These are phyloP conservation scores for Claviceps monticola DNA, from an alignment of 2,329 filamentous ascomycete genomes.

Conservation along the genomic window DNA sequence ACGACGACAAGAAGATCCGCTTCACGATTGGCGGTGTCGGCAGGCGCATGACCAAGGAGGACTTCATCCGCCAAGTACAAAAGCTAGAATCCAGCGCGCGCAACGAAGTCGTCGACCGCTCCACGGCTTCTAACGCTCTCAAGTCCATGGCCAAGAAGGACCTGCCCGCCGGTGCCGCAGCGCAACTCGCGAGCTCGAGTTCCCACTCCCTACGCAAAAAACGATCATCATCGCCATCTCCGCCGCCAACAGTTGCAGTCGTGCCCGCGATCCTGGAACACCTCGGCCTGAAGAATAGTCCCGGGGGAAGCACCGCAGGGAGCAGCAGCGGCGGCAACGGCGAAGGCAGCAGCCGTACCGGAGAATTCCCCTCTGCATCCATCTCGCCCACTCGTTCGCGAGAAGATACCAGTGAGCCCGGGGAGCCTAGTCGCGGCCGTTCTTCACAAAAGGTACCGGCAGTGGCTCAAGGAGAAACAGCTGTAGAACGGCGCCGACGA, in stretches of 20 bases:
- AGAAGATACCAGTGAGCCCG: neutral
- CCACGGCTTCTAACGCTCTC: conserved; percentile 31
- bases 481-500: conserved; percentile 49
- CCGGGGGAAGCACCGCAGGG: conserved; percentile 1
- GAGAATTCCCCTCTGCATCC: conserved; percentile 8
- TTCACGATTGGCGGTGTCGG: conserved; percentile 67
- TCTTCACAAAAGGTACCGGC: neutral
- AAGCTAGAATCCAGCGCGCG: conserved; percentile 55
- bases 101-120: conserved; percentile 38
- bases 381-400: conserved; percentile 8
- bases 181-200: neutral
- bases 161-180: conserved; percentile 3
- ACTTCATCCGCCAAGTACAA: conserved; percentile 63
- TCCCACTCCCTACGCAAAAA: neutral
- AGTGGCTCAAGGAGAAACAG: conserved; percentile 41
- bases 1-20: conserved; percentile 60
- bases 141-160: conserved; percentile 36
- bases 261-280: conserved; percentile 12
- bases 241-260: neutral
- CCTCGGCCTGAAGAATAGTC: neutral
- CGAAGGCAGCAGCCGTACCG: conserved; percentile 10
- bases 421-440: conserved; percentile 1
- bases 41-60: conserved; percentile 62
- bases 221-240: neutral
- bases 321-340: conserved; percentile 8